Evolutionary conservation across 306 rosid species (phyloP).

Genomic region (Vigna hirtella): DNA sequence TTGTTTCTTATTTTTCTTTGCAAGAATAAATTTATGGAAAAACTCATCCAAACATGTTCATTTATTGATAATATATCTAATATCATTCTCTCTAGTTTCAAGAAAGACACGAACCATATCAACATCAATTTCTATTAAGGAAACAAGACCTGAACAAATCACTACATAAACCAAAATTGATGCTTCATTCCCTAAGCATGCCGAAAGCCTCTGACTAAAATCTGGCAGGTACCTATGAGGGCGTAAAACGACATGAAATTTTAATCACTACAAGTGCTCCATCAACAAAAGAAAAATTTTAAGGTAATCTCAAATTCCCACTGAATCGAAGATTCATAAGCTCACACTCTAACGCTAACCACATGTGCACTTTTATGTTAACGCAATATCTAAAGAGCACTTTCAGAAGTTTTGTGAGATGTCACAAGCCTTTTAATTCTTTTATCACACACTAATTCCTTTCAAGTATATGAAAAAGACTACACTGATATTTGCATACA

Average conservation of each 20-base stretch:
- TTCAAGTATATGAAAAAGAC: no score
- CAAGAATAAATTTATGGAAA: no score
- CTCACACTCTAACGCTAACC: neutral
- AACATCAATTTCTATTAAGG: neutral
- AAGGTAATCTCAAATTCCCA: neutral
- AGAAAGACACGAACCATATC: neutral
- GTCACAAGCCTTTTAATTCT: no score
- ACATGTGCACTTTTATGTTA: no score
- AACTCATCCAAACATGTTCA: no score
- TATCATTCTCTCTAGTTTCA: slow-evolving; percentile 8
- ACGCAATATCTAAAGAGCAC: neutral
- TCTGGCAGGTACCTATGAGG: neutral
- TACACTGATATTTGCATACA: no score
- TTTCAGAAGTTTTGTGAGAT: no score
- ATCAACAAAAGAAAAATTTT: neutral
- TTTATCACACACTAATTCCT: neutral
- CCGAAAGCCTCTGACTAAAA: neutral
- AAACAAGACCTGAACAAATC: neutral
- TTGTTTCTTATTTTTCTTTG: no score
- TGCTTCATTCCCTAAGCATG: neutral
- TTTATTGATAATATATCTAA: neutral
- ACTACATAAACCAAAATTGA: neutral
- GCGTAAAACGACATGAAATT: slow-evolving; percentile 6
- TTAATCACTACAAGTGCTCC: neutral
- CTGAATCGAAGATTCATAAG: slow-evolving; percentile 3